Conservation (phyloP, 768 basidiomycete genomes). For the Termitomyces sp. region DNA sequence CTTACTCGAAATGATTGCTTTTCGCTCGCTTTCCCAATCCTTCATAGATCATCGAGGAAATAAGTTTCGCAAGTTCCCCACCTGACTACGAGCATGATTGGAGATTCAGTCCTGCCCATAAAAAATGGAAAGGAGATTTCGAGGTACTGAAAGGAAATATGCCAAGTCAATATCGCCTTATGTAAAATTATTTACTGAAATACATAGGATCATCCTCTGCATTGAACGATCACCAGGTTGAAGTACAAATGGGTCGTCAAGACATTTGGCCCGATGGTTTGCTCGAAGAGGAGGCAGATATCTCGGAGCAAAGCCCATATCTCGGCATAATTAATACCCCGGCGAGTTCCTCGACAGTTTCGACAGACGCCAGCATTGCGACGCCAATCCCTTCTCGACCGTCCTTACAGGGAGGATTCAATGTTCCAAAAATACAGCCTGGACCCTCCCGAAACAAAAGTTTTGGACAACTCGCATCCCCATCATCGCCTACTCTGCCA, state of each 20-base stretch:
- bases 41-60: too few relatives aligned
- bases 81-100: too few relatives aligned
- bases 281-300: constrained; percentile 22
- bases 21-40: too few relatives aligned
- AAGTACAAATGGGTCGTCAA: constrained; percentile 13
- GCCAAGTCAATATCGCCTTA: neutral
- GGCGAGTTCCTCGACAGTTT: constrained; percentile 18
- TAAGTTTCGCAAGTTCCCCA: too few relatives aligned
- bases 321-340: constrained; percentile 14
- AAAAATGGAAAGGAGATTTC: too few relatives aligned
- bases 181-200: neutral
- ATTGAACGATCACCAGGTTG: neutral
- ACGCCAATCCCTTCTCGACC: constrained; percentile 15
- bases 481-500: constrained; percentile 17
- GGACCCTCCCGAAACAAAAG: constrained; percentile 15
- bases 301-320: constrained; percentile 22
- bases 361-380: constrained; percentile 14
- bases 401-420: constrained; percentile 10
- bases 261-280: constrained; percentile 16
- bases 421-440: constrained; percentile 10
- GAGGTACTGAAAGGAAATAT: neutral
- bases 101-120: too few relatives aligned
- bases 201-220: neutral
- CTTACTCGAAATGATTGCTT: too few relatives aligned
- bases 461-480: constrained; percentile 16